Base-by-base conservation (phyloP, 345 rosid species). In the Populus ilicifolia region DNA sequence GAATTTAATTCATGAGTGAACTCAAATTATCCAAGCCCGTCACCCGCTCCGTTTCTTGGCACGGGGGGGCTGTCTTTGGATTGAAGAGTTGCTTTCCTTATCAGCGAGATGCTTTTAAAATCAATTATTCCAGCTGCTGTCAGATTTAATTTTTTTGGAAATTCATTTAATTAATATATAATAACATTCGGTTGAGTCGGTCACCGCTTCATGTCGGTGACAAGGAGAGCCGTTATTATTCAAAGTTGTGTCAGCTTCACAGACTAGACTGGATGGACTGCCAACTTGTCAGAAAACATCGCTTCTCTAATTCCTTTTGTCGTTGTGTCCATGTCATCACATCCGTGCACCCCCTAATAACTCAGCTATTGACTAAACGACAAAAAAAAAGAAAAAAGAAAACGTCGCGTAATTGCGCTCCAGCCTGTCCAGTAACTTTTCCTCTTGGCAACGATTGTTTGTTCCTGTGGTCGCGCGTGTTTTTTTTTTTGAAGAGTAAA, bases 341-440 rank as follows among this genome's bases (percentile, higher is more conserved):
- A 30, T 30, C 74, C 44, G 17, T 21, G 63, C 64, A 20, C 74
- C 43, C 43, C 17, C 25, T 12, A 41, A 2, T 41, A 23, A 23
- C 48, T n/a, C 10, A 17, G 4, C 25, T 5, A 12, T 17, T 25
- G 43, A 41, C 35, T 50, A 21, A 5, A 18, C 13, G 13, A 61
- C 14, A 8, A 73, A 29, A 18, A 35, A 0, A 73, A 29, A 18
- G 21, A 0, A 23, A 54, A 12, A 30, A 74, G 61, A 68, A 56
- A 33, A 56, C 75, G 25, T 69, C 39, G 48, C 50, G 72, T 46
- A 75, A 71, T 21, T 75, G 83, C 79, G 38, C 25, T 70, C 82
- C 78, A 79, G 82, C 70, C 71, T 48, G 78, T 70, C 69, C 36
- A 54, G 81, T 73, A 79, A 67, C 72, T 52, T 52, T 39, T 66